phyloP scores from a whole-genome alignment of 208 protist species.

The Acanthamoeba royreba region DNA sequence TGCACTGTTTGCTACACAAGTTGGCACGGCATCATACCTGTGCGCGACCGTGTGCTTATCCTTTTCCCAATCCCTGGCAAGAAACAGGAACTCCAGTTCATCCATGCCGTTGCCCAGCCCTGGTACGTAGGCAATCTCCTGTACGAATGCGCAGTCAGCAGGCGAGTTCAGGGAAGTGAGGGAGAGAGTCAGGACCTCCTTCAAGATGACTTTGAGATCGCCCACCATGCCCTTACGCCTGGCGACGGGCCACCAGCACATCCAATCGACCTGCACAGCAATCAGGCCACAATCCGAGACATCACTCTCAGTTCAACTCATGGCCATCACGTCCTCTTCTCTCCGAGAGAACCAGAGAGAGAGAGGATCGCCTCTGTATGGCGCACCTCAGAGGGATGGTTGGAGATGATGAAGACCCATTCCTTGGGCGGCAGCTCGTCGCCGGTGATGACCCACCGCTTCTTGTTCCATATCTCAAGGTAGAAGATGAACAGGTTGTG shows the following conservation, averaged over 20 bases:
- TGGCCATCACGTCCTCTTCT: background rate
- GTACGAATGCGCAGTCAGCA: no score
- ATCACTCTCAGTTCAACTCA: background rate
- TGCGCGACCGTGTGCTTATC: background rate
- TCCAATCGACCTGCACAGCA: constrained; percentile 28
- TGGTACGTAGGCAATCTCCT: constrained; percentile 9
- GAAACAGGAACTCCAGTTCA: constrained; percentile 39
- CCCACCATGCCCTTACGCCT: constrained; percentile 26
- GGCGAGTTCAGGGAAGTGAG: no score
- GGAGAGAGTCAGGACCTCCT: constrained; percentile 17
- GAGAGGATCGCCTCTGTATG: no score
- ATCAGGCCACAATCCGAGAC: background rate
- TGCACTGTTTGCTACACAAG: no score
- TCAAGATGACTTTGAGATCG: constrained; percentile 46
- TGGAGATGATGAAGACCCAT: constrained; percentile 38
- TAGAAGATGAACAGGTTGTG: constrained; percentile 29
- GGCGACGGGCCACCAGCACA: constrained; percentile 42
- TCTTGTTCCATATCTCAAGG: constrained; percentile 36
- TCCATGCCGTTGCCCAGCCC: constrained; percentile 41
- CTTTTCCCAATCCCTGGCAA: constrained; percentile 28
- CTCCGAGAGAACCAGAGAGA: background rate
- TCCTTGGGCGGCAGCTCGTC: constrained; percentile 31
- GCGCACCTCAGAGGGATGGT: constrained; percentile 33
- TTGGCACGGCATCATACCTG: no score
- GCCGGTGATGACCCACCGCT: background rate